Evolutionary conservation across 306 rosid species (phyloP).

Genomic region (Vigna angularis): DNA sequence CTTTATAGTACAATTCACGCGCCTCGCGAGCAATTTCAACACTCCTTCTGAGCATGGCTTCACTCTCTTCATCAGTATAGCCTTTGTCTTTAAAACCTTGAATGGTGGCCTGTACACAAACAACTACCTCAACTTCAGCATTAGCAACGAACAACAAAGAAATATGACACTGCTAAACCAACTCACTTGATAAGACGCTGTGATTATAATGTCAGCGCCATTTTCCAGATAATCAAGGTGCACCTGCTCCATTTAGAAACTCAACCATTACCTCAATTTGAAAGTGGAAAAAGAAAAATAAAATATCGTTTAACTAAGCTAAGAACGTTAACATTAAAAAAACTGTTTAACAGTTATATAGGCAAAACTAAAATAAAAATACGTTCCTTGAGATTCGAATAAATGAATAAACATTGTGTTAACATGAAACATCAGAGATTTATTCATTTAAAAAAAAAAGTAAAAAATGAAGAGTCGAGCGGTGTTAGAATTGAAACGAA

Average conservation of each 20-base stretch:
- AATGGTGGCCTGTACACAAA: conserved; percentile 59
- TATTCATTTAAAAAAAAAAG: neutral
- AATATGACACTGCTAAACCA: neutral
- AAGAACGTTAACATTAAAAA: neutral
- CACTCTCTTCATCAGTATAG: conserved; percentile 53
- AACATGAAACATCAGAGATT: conserved; percentile 12
- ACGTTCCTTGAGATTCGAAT: neutral
- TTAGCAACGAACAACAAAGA: conserved; percentile 7
- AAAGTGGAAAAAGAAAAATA: neutral
- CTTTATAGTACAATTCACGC: conserved; percentile 51
- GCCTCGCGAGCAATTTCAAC: conserved; percentile 65
- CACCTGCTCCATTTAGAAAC: conserved; percentile 54
- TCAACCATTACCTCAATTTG: conserved; percentile 4
- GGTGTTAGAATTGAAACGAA: neutral
- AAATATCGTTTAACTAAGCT: neutral
- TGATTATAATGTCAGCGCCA: conserved; percentile 65
- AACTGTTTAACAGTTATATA: neutral
- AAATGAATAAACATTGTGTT: neutral
- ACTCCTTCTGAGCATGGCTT: conserved; percentile 55
- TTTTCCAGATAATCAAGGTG: conserved; percentile 66
- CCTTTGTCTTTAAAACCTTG: conserved; percentile 66
- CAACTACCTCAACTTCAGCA: conserved; percentile 21
- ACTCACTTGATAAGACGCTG: conserved; percentile 65
- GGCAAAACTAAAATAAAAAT: neutral
- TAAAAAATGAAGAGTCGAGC: neutral